These are phyloP conservation scores for Phyllosticta citriasiana DNA, from an alignment of 2,329 filamentous ascomycete genomes.

Conservation along the genomic window DNA sequence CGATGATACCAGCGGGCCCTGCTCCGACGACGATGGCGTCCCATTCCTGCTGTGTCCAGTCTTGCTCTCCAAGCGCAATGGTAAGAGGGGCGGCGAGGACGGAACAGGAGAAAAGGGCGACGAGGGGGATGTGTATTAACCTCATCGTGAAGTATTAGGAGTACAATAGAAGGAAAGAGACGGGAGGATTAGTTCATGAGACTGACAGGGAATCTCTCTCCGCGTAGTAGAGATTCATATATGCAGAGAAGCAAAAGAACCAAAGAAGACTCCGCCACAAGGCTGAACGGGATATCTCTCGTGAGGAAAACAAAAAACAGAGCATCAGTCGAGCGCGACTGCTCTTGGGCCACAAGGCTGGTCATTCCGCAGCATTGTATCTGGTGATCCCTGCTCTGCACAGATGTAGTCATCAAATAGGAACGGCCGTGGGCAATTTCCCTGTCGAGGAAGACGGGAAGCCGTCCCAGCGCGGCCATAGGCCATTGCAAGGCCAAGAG, in stretches of 20 bases:
- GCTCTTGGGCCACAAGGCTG: not conserved
- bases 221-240: not conserved
- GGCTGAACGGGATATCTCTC: not conserved
- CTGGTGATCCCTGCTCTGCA: not conserved
- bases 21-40: slow-evolving; percentile 37
- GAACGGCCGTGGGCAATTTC: not conserved
- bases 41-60: slow-evolving; percentile 10
- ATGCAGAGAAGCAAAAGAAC: not conserved
- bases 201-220: not conserved
- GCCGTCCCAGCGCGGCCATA: not conserved
- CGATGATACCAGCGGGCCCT: slow-evolving; percentile 44
- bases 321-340: not conserved
- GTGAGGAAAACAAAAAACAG: not conserved
- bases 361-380: not conserved
- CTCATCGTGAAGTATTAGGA: not conserved
- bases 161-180: not conserved
- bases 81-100: slow-evolving; percentile 1
- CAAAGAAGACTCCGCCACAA: not conserved
- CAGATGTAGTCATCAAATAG: not conserved
- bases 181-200: not conserved
- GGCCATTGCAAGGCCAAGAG: not conserved
- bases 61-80: not conserved
- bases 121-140: not conserved
- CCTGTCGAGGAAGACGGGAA: not conserved
- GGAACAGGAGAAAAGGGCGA: not conserved